These are phyloP conservation scores for Nelumbo lutea DNA, from an alignment of 164 flowering plant species.

Conservation along the genomic window DNA sequence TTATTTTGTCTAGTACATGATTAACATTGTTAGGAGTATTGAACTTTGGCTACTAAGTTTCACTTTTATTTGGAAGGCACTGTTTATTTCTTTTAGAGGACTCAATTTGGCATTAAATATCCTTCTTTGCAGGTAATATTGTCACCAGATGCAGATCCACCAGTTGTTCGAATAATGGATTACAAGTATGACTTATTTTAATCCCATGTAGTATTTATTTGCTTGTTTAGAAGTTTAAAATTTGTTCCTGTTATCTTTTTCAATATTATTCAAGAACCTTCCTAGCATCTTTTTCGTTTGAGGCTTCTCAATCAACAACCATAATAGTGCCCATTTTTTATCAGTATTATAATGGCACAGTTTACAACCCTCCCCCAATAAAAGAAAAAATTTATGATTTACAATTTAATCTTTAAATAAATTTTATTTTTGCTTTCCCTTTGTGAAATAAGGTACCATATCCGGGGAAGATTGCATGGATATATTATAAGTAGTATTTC, in stretches of 20 bases:
- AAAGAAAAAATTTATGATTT: too few species aligned
- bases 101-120: not conserved
- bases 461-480: too few species aligned
- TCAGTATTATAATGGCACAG: too few species aligned
- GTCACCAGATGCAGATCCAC: constrained; percentile 92
- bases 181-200: constrained; percentile 52
- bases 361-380: too few species aligned
- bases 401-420: too few species aligned
- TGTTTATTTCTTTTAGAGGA: not conserved
- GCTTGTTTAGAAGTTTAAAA: not conserved
- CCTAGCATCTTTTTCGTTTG: not conserved
- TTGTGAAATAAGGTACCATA: too few species aligned
- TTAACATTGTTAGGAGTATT: not conserved
- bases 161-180: constrained; percentile 88
- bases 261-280: not conserved
- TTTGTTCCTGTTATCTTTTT: not conserved
- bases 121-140: constrained; percentile 60
- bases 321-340: too few species aligned
- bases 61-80: not conserved
- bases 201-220: not conserved
- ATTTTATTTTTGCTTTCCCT: too few species aligned
- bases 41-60: not conserved
- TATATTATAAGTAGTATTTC: too few species aligned
- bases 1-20: too few species aligned
- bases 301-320: too few species aligned